Evolutionary conservation across 139 green algal species (phyloP).

Genomic region (Closterium sp.): DNA sequence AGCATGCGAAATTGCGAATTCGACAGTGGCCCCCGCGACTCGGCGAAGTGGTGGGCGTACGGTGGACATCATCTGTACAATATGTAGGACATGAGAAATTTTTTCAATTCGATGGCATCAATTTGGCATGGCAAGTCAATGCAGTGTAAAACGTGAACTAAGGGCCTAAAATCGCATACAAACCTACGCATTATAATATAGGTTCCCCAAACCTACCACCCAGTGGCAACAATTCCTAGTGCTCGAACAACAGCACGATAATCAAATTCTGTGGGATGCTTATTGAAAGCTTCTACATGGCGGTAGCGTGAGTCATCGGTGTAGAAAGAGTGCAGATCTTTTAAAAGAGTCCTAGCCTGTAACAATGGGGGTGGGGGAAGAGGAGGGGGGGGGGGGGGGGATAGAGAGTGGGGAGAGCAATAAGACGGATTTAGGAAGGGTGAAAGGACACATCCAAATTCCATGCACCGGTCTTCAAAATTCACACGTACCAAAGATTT

Average conservation of each 20-base stretch:
- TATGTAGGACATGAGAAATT: too few relatives aligned
- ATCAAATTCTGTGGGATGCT: conserved; percentile 25
- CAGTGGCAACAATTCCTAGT: neutral
- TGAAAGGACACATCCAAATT: too few relatives aligned
- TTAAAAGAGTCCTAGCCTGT: conserved; percentile 9
- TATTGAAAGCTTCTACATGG: conserved; percentile 38
- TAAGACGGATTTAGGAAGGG: neutral
- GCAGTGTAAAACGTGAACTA: too few relatives aligned
- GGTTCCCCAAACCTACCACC: neutral
- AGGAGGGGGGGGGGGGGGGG: neutral
- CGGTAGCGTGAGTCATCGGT: conserved; percentile 8
- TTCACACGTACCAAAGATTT: neutral
- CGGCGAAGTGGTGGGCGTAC: too few relatives aligned
- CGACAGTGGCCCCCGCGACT: too few relatives aligned
- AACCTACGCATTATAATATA: too few relatives aligned
- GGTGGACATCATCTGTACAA: too few relatives aligned
- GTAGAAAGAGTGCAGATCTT: conserved; percentile 26
- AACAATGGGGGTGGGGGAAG: neutral
- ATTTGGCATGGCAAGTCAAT: too few relatives aligned
- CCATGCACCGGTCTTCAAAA: neutral
- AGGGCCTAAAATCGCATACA: too few relatives aligned
- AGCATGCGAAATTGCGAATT: too few relatives aligned
- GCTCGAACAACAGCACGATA: conserved; percentile 15
- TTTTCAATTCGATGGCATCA: too few relatives aligned
- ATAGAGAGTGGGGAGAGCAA: neutral